Conservation (phyloP, 306 rosid genomes). For the Urtica urens region DNA sequence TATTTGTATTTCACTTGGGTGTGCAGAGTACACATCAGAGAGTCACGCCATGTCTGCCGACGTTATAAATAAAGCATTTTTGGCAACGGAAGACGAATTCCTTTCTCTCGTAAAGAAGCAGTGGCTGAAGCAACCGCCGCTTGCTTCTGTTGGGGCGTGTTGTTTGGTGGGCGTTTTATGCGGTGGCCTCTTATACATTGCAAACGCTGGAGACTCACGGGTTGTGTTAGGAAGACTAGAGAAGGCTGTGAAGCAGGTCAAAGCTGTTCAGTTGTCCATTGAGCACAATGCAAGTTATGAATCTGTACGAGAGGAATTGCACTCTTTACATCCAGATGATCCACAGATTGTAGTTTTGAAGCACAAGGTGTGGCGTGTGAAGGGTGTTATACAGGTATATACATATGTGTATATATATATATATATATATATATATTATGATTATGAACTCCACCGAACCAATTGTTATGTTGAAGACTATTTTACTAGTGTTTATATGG, state of each 20-base stretch:
- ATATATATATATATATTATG: too few relatives aligned
- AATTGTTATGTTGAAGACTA: too few relatives aligned
- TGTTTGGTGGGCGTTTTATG: constrained; percentile 78
- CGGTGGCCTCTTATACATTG: constrained; percentile 65
- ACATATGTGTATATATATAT: too few relatives aligned
- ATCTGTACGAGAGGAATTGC: constrained; percentile 83
- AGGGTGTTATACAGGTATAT: constrained; percentile 98
- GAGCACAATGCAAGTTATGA: constrained; percentile 90
- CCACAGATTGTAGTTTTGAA: constrained; percentile 80
- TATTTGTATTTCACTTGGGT: constrained; percentile 35
- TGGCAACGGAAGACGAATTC: constrained; percentile 86
- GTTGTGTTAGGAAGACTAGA: constrained; percentile 73
- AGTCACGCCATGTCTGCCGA: constrained; percentile 70
- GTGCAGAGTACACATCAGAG: constrained; percentile 70
- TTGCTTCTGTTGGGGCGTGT: constrained; percentile 97
- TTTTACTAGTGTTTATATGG: too few relatives aligned
- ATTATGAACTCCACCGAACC: too few relatives aligned
- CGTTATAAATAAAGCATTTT: constrained; percentile 67
- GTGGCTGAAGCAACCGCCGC: constrained; percentile 59
- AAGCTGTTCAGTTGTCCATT: constrained; percentile 71
- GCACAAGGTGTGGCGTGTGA: constrained; percentile 98
- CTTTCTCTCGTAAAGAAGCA: constrained; percentile 61
- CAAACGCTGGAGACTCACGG: constrained; percentile 96
- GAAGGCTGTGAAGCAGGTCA: constrained; percentile 35
- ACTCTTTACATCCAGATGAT: constrained; percentile 72